Evolutionary conservation across 495 filamentous ascomycete genomes (phyloP), one percentile per base, ranked within the genome.

Genomic region (Tuber melanosporum): DNA sequence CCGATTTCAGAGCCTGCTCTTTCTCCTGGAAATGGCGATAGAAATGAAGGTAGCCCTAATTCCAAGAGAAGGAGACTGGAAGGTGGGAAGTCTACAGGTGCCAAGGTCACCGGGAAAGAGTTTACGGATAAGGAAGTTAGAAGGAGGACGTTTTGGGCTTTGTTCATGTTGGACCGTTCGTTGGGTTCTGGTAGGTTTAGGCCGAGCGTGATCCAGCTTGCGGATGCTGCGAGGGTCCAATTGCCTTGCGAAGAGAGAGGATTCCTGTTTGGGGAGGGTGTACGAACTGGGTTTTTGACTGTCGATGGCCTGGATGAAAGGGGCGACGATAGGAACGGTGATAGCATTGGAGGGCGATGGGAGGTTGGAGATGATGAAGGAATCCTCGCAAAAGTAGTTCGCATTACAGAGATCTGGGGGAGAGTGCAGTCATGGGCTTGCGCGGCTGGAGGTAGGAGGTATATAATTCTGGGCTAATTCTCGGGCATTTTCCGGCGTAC

Each of bases 111-210:
- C 20, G 81, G 83, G 73, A 80, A 92, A 71, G 85, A 88, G 49
- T 86, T 91, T 49, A 90, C 93, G 52, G 86, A 90, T 12, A 91
- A 91, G 80, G 93, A 97, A 84, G 89, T 93, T 22, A 88, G 90
- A 80, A 89, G 93, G 47, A 90, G 93, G 42, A 95, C 93, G 7
- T 93, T 95, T 83, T 97, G 92, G 88, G 92, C 92, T 74, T 93
- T 92, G 77, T 92, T 94, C 79, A 90, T 95, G 73, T 87, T 96
- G 77, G 93, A 97, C 82, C 89, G 93, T 20, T 91, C 92, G 82
- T 84, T 95, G 46, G 90, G 91, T 73, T 92, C 91, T 80, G 93
- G 93, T 41, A 91, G 92, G 73, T 52, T 76, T 69, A 80, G 78
- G 39, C 81, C 81, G 10, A 82, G 80, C 12, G 77, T 74, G 1